These are phyloP conservation scores for Saprolegnia parasitica DNA, from an alignment of 352 stramenopile genomes.

Conservation along the genomic window DNA sequence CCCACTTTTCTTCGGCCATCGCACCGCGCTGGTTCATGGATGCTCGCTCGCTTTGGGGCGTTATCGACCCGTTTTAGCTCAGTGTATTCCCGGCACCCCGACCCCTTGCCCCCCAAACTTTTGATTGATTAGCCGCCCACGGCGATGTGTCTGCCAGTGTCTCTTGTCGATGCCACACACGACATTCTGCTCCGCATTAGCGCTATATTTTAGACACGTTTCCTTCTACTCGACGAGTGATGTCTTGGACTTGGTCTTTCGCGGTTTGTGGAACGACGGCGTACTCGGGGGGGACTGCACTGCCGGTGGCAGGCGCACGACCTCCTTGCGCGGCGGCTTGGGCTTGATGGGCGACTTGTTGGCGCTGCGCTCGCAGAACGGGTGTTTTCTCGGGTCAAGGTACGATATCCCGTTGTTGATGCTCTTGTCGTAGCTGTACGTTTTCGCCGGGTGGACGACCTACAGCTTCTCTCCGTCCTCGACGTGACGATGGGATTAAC, in stretches of 20 bases:
- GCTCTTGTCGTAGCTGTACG: constrained; percentile 28
- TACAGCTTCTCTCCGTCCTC: too few species aligned
- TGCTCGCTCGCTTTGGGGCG: too few species aligned
- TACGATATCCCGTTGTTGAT: constrained; percentile 58
- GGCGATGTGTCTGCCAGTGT: too few species aligned
- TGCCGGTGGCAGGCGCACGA: neutral
- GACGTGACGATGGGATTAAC: too few species aligned
- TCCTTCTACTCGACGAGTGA: neutral
- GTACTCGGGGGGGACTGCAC: neutral
- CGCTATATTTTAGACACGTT: neutral
- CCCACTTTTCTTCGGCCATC: constrained; percentile 14
- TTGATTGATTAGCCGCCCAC: too few species aligned
- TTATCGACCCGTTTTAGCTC: too few species aligned
- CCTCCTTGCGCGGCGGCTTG: neutral
- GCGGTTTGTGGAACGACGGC: neutral
- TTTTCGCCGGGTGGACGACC: constrained; percentile 7
- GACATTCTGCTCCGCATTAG: too few species aligned
- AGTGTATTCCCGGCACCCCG: too few species aligned
- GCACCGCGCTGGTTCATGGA: constrained; percentile 13
- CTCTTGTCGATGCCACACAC: too few species aligned
- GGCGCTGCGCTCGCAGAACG: constrained; percentile 51
- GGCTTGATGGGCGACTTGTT: constrained; percentile 22
- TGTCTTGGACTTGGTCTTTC: neutral
- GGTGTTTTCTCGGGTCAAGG: constrained; percentile 57
- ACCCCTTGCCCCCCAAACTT: too few species aligned